Base-by-base conservation (phyloP, 108 stramenopile species). In the Nitzschia inconspicua region DNA sequence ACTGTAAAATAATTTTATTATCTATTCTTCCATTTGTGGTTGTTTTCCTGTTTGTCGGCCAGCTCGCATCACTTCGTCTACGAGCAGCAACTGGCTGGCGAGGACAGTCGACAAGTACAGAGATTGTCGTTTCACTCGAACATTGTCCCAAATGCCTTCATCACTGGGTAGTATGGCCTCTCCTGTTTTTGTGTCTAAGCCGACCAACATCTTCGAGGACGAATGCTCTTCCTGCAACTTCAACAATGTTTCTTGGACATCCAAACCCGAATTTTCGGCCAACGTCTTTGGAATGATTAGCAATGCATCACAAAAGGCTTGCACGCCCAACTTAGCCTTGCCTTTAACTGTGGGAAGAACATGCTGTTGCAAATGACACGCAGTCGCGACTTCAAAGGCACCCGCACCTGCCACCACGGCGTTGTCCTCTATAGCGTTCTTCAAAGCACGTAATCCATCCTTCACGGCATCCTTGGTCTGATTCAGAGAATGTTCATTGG, bases 21-120 rank as follows among this genome's bases (percentile, higher is more conserved):
- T n/a, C n/a, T n/a, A 75, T 82, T 64, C 63, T 18, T 72, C 70
- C 57, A 58, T 57, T 40, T 32, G 44, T 40, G 64, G 59, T 48
- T 62, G 64, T 44, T 57, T 91, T 8, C 97, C 97, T 96, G 96
- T 97, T 77, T 94, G 88, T 65, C 95, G 96, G 19, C 99, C 99
- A 5, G 99, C 99, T 49, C 94, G 81, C 94, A 99, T 97, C 29
- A 99, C 97, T 69, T 98, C 97, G 70, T 99, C 99, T 3, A 99
- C 99, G 20, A 99, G 79, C 42, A 99, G 71, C 43, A 99, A 65
- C 80, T 99, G 99, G 14, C 86, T 90, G n/a, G 99, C 97, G 53
- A 99, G 72, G 29, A 99, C 91, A 14, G 97, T 96, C 30, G 94
- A 65, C 42, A 99, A 76, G 65, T 96, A 93, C 37, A 99, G 66